Evolutionary conservation across 2,329 filamentous ascomycete genomes (phyloP).

Genomic region (Microsporum canis): DNA sequence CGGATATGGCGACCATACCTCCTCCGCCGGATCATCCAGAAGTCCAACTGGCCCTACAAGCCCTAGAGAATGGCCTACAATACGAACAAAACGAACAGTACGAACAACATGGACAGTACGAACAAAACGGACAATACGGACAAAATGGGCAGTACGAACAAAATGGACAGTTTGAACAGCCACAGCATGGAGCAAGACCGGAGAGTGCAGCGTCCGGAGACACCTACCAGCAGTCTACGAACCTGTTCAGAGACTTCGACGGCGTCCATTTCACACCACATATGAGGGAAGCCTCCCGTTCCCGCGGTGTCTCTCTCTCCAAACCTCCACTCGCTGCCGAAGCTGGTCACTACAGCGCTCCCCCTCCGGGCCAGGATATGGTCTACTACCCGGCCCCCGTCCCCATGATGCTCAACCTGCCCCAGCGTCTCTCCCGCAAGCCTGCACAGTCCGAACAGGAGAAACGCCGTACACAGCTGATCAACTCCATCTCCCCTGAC

Average conservation of each 20-base stretch:
- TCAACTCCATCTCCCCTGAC: slow-evolving; percentile 51
- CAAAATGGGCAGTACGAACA: background rate
- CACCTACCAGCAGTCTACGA: slow-evolving; percentile 36
- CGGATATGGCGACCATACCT: slow-evolving; percentile 14
- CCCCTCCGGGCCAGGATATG: slow-evolving; percentile 61
- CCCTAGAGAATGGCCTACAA: no score
- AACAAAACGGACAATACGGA: background rate
- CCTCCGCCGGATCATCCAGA: slow-evolving; percentile 4
- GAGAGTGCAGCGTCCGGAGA: slow-evolving; percentile 34
- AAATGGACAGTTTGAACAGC: background rate
- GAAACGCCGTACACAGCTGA: slow-evolving; percentile 59
- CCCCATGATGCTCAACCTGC: slow-evolving; percentile 83
- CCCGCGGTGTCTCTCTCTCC: slow-evolving; percentile 28
- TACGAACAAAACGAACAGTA: background rate
- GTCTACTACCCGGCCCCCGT: slow-evolving; percentile 93
- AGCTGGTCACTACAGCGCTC: slow-evolving; percentile 29
- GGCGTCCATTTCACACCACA: slow-evolving; percentile 36
- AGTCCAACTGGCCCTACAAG: no score
- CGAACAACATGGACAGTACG: background rate
- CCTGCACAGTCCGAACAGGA: slow-evolving; percentile 50
- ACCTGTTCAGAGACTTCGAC: slow-evolving; percentile 40
- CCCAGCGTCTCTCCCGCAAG: slow-evolving; percentile 70
- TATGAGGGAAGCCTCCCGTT: slow-evolving; percentile 17
- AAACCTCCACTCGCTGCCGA: slow-evolving; percentile 32
- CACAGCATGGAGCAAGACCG: slow-evolving; percentile 21